A percentile compares a stretch with the other conserved stretches of the same genome.
Conservation (phyloP, 2,329 filamentous ascomycete genomes). For the Cordyceps pruinosa region DNA sequence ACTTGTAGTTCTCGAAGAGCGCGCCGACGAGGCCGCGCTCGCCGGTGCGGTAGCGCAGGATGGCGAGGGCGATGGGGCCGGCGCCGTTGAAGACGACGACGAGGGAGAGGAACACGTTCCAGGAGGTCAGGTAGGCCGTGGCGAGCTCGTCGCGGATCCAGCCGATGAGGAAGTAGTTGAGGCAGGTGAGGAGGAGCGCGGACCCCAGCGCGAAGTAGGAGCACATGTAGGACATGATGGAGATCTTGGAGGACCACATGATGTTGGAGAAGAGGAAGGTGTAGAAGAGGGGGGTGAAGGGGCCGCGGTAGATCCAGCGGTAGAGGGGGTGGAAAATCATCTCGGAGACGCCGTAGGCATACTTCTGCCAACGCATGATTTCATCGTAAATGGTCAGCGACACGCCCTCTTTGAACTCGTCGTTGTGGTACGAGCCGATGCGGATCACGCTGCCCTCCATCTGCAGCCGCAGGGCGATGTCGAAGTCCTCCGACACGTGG, state of each 20-base stretch:
- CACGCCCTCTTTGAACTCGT: constrained; percentile 67
- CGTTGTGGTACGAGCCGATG: constrained; percentile 60
- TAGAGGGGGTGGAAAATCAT: constrained; percentile 61
- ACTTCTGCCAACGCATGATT: constrained; percentile 66
- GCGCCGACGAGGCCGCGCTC: constrained; percentile 43
- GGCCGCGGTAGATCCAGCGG: constrained; percentile 54
- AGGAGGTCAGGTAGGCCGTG: constrained; percentile 61
- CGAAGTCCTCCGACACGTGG: constrained; percentile 73
- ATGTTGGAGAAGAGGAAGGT: constrained; percentile 55
- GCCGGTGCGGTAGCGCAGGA: constrained; percentile 55
- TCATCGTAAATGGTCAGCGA: constrained; percentile 69
- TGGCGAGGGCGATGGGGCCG: constrained; percentile 53
- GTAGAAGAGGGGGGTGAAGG: constrained; percentile 59
- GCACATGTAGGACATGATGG: constrained; percentile 63
- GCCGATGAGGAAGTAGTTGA: constrained; percentile 66
- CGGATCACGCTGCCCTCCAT: constrained; percentile 61
- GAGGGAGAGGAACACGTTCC: constrained; percentile 56
- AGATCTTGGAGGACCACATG: constrained; percentile 59
- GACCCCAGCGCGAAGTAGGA: constrained; percentile 67
- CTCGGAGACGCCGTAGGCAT: constrained; percentile 65
- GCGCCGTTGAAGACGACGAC: constrained; percentile 58
- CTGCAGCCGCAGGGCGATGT: constrained; percentile 67
- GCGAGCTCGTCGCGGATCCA: constrained; percentile 63
- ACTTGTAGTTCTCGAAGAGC: constrained; percentile 45
- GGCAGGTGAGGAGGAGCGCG: constrained; percentile 57